A percentile compares a stretch with the other conserved stretches of the same genome.
Conservation (phyloP, 164 flowering plant species). For the Nymphaea thermarum region DNA sequence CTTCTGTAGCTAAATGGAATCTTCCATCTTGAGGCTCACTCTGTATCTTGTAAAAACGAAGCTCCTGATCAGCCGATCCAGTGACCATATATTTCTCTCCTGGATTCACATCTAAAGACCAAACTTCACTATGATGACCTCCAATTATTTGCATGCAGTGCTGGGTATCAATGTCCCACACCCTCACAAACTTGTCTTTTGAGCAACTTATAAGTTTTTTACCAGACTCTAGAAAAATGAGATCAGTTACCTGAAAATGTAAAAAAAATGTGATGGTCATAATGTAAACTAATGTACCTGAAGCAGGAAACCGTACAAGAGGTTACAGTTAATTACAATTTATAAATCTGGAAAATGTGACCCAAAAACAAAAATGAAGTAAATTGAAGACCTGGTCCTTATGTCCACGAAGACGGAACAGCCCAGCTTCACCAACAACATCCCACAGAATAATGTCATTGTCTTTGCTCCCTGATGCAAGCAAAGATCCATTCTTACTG, state of each 20-base stretch:
- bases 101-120: constrained; percentile 79
- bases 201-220: constrained; percentile 89
- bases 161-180: constrained; percentile 95
- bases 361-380: background rate
- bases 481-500: constrained; percentile 59
- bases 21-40: constrained; percentile 24
- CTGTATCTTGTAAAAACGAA: constrained; percentile 59
- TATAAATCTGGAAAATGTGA: too few species aligned
- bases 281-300: background rate
- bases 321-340: background rate
- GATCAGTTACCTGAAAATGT: constrained; percentile 71
- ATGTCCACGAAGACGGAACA: constrained; percentile 87
- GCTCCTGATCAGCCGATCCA: constrained; percentile 85
- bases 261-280: background rate
- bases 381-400: constrained; percentile 67
- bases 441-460: constrained; percentile 87
- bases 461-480: constrained; percentile 97
- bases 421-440: constrained; percentile 84
- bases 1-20: constrained; percentile 10
- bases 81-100: constrained; percentile 70
- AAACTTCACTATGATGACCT: constrained; percentile 96
- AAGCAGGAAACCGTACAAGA: background rate
- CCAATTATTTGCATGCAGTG: constrained; percentile 88
- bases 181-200: constrained; percentile 86
- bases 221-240: constrained; percentile 75